phyloP scores from a whole-genome alignment of 2,329 filamentous ascomycete species.

The Sporothrix pallida region DNA sequence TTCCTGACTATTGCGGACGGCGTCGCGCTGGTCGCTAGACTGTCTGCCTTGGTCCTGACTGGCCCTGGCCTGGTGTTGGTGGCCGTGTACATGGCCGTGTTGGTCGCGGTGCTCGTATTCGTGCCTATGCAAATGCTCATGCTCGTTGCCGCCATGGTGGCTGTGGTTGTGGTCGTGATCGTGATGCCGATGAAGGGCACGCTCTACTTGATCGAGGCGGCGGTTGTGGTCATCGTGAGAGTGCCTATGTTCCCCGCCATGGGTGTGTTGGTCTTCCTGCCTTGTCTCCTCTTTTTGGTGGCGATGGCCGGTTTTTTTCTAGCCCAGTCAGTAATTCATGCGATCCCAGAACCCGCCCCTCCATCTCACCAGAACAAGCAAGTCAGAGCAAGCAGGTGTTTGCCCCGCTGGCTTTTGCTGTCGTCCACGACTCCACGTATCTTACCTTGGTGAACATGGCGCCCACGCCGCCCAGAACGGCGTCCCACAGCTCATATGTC shows the following conservation, averaged over 20 bases:
- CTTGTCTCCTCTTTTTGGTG: background rate
- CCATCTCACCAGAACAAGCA: too few relatives aligned
- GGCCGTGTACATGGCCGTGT: background rate
- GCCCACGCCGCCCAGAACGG: constrained; percentile 38
- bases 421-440: background rate
- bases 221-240: background rate
- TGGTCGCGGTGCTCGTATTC: background rate
- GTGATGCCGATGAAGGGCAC: background rate
- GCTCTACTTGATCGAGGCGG: background rate
- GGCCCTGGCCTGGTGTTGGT: background rate
- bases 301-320: constrained; percentile 8
- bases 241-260: background rate
- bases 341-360: too few relatives aligned
- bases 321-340: too few relatives aligned
- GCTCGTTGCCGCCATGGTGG: too few relatives aligned
- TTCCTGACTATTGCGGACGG: background rate
- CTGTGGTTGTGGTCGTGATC: background rate
- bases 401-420: too few relatives aligned
- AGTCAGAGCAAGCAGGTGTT: too few relatives aligned
- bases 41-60: constrained; percentile 9
- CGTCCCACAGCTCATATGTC: constrained; percentile 39
- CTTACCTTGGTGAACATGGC: constrained; percentile 35
- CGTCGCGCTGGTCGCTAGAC: background rate
- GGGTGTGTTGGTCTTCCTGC: background rate
- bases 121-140: too few relatives aligned